Evolutionary conservation across 192 early-diverging fungal species (phyloP).

Genomic region (Pilobolus umbonatus): DNA sequence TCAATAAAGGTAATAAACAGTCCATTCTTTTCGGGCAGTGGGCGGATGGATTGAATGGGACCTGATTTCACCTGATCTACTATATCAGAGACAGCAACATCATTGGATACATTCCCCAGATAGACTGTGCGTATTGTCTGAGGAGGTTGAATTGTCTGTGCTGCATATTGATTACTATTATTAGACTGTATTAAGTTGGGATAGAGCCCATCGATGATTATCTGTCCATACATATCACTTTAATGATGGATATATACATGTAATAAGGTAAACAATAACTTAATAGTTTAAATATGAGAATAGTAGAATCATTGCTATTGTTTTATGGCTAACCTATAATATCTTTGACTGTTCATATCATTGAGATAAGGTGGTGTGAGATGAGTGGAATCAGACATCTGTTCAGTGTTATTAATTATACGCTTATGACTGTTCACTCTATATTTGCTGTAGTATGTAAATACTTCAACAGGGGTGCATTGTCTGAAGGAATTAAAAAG

Average conservation of each 20-base stretch:
- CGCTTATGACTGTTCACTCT: no score
- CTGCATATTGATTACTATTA: background rate
- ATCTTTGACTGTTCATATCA: constrained; percentile 2
- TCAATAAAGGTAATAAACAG: constrained; percentile 81
- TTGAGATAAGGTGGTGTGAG: background rate
- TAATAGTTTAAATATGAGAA: background rate
- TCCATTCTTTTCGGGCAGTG: constrained; percentile 74
- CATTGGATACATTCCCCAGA: constrained; percentile 69
- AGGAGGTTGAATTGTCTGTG: no score
- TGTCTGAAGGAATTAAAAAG: no score
- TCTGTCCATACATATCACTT: constrained; percentile 9
- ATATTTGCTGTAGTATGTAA: no score
- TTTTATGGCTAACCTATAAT: constrained; percentile 3
- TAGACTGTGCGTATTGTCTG: constrained; percentile 72
- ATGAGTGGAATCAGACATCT: background rate
- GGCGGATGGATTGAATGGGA: constrained; percentile 61
- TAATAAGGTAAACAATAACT: no score
- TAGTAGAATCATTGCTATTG: background rate
- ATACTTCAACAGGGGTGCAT: no score
- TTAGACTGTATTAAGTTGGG: background rate
- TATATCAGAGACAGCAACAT: constrained; percentile 55
- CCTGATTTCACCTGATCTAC: constrained; percentile 70
- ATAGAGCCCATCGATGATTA: background rate
- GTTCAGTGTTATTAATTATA: no score
- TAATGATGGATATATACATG: no score